phyloP scores from a whole-genome alignment of 2,329 filamentous ascomycete genomes.

The Aspergillus sp. region DNA sequence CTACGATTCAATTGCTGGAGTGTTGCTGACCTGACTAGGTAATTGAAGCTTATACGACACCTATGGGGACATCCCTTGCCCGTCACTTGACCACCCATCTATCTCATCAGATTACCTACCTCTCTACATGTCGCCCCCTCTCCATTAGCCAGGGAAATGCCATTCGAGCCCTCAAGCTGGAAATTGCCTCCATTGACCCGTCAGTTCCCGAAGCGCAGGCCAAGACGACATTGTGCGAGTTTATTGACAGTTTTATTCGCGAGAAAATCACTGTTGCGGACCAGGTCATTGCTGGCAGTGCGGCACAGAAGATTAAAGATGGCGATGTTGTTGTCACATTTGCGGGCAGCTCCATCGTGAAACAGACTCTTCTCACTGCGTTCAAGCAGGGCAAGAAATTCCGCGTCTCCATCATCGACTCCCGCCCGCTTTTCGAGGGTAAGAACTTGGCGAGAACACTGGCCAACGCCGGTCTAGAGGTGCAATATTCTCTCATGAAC shows the following conservation, averaged over 20 bases:
- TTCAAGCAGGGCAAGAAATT: constrained; percentile 71
- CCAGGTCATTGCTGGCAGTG: constrained; percentile 76
- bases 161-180: constrained; percentile 89
- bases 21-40: constrained; percentile 56
- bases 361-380: constrained; percentile 75
- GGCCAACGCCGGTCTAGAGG: constrained; percentile 66
- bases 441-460: constrained; percentile 71
- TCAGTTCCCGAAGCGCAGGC: constrained; percentile 78
- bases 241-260: constrained; percentile 85
- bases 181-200: constrained; percentile 87
- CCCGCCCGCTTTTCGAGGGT: constrained; percentile 68
- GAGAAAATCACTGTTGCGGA: constrained; percentile 88
- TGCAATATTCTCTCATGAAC: constrained; percentile 79
- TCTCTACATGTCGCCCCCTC: constrained; percentile 90
- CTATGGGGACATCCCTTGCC: constrained; percentile 77
- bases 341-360: constrained; percentile 81
- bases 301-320: constrained; percentile 71
- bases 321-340: constrained; percentile 85
- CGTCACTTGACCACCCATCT: constrained; percentile 91
- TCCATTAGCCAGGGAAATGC: constrained; percentile 97
- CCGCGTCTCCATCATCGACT: constrained; percentile 81
- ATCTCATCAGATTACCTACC: constrained; percentile 91
- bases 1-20: neutral
- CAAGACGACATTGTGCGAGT: constrained; percentile 73
- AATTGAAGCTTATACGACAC: constrained; percentile 89